Conservation (phyloP, 192 early-diverging fungal genomes). For the Coemansia sp. region DNA sequence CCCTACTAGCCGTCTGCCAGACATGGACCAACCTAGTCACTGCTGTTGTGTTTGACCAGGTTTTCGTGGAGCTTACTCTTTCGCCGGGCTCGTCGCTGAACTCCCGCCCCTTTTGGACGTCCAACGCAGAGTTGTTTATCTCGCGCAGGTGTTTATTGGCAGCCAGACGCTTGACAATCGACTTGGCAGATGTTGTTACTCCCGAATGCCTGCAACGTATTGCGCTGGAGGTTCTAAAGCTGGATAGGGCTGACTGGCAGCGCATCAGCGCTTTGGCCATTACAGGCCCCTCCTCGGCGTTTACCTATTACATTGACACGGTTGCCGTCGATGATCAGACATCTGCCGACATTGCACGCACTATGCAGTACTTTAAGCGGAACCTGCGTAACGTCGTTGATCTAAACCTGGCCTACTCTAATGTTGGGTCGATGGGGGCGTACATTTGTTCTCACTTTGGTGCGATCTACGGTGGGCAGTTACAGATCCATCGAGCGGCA, state of each 20-base stretch:
- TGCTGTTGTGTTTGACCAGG: too few species aligned
- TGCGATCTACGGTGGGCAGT: neutral
- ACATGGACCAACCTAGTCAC: neutral
- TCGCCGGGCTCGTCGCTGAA: too few species aligned
- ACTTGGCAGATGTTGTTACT: neutral
- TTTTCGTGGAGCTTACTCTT: neutral
- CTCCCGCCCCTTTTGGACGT: neutral
- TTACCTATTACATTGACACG: neutral
- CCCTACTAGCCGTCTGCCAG: too few species aligned
- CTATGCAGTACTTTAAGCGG: neutral
- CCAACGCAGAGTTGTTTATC: neutral
- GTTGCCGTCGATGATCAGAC: neutral
- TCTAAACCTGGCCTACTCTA: neutral
- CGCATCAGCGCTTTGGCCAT: neutral
- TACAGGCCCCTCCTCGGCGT: neutral
- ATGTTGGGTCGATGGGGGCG: neutral
- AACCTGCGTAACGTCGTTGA: neutral
- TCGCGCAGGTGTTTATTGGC: neutral
- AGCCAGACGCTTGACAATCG: neutral
- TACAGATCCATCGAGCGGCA: neutral
- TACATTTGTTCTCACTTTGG: neutral
- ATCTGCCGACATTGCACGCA: neutral
- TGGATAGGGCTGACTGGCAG: neutral
- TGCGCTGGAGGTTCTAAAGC: neutral
- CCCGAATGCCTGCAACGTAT: neutral